Base-by-base conservation (phyloP, 2,329 filamentous ascomycete species). In the Setomelanomma holmii region DNA sequence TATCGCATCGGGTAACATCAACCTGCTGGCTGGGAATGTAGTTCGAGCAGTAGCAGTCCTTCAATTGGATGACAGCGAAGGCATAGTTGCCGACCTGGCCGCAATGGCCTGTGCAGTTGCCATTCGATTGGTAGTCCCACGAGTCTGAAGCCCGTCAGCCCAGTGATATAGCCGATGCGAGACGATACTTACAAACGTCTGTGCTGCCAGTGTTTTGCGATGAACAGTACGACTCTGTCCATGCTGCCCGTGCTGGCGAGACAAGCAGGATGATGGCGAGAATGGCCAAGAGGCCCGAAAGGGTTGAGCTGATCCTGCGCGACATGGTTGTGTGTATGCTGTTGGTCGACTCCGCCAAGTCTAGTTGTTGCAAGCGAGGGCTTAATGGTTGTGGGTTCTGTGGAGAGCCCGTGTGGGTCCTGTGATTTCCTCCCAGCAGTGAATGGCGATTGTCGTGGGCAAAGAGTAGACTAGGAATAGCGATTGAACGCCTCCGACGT, bases 11-110 rank as follows among this genome's bases (percentile, higher is more conserved):
- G 56, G 62, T 59, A 19, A 70, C 61, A 50, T 70, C 61, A n/a
- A 63, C 46, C 52, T 76, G 73, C 5, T 73, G 62, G 17, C 68
- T 69, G 7, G 90, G 90, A 2, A 80, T 80, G 64, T 86, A 86
- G 69, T 91, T 82, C 33, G 88, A 87, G 71, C 90, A 93, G 89
- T 89, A 93, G 69, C 90, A 93, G 45, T 80, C 73, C 24, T 84
- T 78, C 14, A 75, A 80, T 62, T 90, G 83, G 1, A 92, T 77
- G 41, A 93, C 79, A 58, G 88, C 89, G 56, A 87, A 90, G 34
- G 89, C 88, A 58, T 80, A 89, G 23, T 53, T 56, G 43, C 56
- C 65, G 14, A 79, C 61, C 17, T 68, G 65, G 21, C 73, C 63
- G 74, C 90, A 93, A 42, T 80, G 80, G 42, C 83, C 76, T 43